Percentiles rank a stretch among this genome's conserved stretches.
These are phyloP conservation scores for Synchytrium microbalum DNA, from an alignment of 371 early-diverging fungal species.

Conservation along the genomic window DNA sequence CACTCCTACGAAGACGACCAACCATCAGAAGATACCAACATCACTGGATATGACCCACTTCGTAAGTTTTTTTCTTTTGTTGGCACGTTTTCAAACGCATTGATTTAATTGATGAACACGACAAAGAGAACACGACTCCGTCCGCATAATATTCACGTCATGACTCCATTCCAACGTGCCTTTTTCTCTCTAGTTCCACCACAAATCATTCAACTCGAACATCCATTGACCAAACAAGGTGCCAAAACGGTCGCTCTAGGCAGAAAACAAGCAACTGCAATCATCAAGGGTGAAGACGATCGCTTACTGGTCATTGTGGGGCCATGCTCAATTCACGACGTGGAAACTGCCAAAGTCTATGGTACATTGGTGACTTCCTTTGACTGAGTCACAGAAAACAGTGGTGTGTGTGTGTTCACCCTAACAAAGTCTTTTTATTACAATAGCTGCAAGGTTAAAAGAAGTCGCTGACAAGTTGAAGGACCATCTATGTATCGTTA, in stretches of 20 bases:
- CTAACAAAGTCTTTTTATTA: too few species aligned
- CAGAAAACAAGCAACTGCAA: slow-evolving; percentile 29
- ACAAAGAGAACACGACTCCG: not conserved
- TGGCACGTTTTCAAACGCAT: slow-evolving; percentile 1
- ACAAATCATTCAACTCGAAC: slow-evolving; percentile 88
- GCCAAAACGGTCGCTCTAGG: slow-evolving; percentile 51
- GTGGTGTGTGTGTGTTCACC: too few species aligned
- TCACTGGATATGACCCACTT: slow-evolving; percentile 34
- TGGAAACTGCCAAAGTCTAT: slow-evolving; percentile 78
- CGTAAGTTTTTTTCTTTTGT: slow-evolving; percentile 16
- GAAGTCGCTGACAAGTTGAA: slow-evolving; percentile 23
- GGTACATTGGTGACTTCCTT: slow-evolving; percentile 34
- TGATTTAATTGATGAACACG: not conserved
- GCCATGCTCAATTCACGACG: slow-evolving; percentile 91
- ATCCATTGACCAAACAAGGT: slow-evolving; percentile 49
- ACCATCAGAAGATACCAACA: slow-evolving; percentile 31
- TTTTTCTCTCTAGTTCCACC: slow-evolving; percentile 70
- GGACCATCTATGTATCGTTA: slow-evolving; percentile 53
- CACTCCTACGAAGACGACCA: slow-evolving; percentile 15
- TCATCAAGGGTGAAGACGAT: slow-evolving; percentile 78
- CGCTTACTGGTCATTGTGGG: slow-evolving; percentile 83
- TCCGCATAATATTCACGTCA: not conserved
- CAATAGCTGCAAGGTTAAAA: slow-evolving; percentile 35
- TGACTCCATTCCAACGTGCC: not conserved
- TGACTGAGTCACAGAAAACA: too few species aligned